These are phyloP conservation scores for Arabidopsis thaliana DNA, from an alignment of 345 rosid species.

Conservation along the genomic window DNA sequence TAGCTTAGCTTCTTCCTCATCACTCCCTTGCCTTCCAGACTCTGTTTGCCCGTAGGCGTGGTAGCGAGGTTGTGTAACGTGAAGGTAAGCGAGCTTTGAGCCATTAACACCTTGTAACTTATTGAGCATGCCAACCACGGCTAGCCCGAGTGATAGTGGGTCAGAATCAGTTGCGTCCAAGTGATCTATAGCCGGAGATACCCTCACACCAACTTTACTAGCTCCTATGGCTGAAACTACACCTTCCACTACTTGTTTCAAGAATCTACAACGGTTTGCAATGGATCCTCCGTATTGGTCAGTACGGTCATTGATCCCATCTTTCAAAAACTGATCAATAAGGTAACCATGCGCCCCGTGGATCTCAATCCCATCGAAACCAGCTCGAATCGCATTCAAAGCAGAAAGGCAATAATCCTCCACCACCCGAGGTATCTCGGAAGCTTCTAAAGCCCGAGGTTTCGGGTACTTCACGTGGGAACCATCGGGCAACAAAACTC, in stretches of 20 bases:
- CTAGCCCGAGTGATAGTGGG: constrained; percentile 70
- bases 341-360: constrained; percentile 93
- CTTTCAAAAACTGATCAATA: constrained; percentile 81
- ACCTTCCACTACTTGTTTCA: constrained; percentile 52
- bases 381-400: constrained; percentile 78
- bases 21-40: constrained; percentile 61
- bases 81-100: constrained; percentile 68
- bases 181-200: constrained; percentile 86
- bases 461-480: constrained; percentile 53
- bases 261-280: constrained; percentile 70
- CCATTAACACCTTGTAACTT: constrained; percentile 58
- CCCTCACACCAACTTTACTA: constrained; percentile 65
- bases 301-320: constrained; percentile 76
- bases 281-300: constrained; percentile 84
- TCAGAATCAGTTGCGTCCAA: constrained; percentile 80
- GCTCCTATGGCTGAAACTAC: constrained; percentile 61
- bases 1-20: constrained; percentile 62
- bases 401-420: constrained; percentile 67
- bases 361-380: constrained; percentile 88
- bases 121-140: constrained; percentile 65
- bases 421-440: constrained; percentile 60
- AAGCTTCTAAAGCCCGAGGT: constrained; percentile 55
- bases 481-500: constrained; percentile 69
- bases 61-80: constrained; percentile 85
- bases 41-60: constrained; percentile 66